Conservation (phyloP, 805 yeast species). For the Lipomyces oligophaga region DNA sequence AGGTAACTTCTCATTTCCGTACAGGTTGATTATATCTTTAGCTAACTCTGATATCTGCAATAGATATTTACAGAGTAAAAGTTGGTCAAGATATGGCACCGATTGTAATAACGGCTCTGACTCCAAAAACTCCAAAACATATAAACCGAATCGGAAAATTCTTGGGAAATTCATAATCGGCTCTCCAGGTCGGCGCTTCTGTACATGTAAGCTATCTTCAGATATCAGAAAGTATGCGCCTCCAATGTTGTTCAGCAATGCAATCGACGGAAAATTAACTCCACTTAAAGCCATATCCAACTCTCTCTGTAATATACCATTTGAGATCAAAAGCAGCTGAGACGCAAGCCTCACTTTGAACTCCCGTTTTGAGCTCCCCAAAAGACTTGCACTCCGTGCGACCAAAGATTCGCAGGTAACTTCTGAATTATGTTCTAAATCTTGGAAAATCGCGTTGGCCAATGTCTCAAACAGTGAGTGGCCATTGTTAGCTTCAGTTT, state of each 20-base stretch:
- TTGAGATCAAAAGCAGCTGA: constrained; percentile 3
- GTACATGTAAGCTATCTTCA: not conserved
- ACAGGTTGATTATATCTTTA: constrained; percentile 16
- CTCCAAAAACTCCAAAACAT: constrained; percentile 9
- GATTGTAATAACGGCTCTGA: constrained; percentile 5
- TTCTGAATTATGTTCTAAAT: constrained; percentile 20
- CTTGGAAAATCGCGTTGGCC: constrained; percentile 17
- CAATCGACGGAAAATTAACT: constrained; percentile 6
- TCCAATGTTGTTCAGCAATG: constrained; percentile 19
- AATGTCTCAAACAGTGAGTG: constrained; percentile 15
- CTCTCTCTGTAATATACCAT: constrained; percentile 1
- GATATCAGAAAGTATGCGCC: constrained; percentile 18
- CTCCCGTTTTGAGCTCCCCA: constrained; percentile 18
- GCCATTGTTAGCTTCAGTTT: not conserved
- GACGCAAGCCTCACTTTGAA: constrained; percentile 9
- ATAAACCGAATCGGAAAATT: constrained; percentile 16
- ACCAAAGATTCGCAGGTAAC: constrained; percentile 16
- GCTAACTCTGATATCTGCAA: constrained; percentile 21
- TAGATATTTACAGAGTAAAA: constrained; percentile 3
- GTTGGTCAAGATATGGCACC: constrained; percentile 8
- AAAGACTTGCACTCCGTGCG: constrained; percentile 11
- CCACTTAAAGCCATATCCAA: constrained; percentile 6
- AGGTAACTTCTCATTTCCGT: constrained; percentile 6
- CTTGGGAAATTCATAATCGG: constrained; percentile 1
- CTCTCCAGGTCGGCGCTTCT: not conserved